These are phyloP conservation scores for Penicillium sp. DNA, from an alignment of 2,329 filamentous ascomycete species.

Conservation along the genomic window DNA sequence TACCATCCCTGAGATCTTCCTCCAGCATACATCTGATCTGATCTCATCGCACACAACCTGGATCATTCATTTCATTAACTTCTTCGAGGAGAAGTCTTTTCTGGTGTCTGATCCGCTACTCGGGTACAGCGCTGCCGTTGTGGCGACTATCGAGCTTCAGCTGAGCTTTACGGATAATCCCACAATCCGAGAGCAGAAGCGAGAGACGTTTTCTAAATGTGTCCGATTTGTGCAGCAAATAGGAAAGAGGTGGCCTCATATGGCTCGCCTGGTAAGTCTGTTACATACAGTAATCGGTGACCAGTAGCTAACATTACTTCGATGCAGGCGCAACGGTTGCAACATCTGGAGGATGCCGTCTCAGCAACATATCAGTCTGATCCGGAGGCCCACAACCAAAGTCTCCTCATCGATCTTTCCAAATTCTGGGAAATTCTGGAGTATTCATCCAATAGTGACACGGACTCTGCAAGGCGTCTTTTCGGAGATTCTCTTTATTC, in stretches of 20 bases:
- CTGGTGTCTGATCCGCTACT: slow-evolving; percentile 49
- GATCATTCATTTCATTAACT: slow-evolving; percentile 54
- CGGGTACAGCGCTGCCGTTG: slow-evolving; percentile 52
- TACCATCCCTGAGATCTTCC: slow-evolving; percentile 54
- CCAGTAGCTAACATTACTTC: background rate
- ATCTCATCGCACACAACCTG: slow-evolving; percentile 53
- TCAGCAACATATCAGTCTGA: slow-evolving; percentile 44
- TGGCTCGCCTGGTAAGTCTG: slow-evolving; percentile 41
- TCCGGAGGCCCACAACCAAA: slow-evolving; percentile 33
- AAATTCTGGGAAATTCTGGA: slow-evolving; percentile 52
- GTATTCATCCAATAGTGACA: slow-evolving; percentile 45
- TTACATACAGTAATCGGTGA: background rate
- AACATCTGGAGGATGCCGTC: slow-evolving; percentile 45
- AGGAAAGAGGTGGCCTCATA: slow-evolving; percentile 47
- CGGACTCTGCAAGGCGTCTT: slow-evolving; percentile 36
- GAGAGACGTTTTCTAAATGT: slow-evolving; percentile 46
- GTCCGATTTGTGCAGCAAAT: slow-evolving; percentile 45
- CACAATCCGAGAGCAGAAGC: slow-evolving; percentile 41
- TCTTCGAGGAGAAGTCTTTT: slow-evolving; percentile 47
- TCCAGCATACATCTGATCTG: slow-evolving; percentile 54
- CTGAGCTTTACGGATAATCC: slow-evolving; percentile 51
- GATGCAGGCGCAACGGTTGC: slow-evolving; percentile 43
- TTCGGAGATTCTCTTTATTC: slow-evolving; percentile 44
- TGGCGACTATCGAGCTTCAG: slow-evolving; percentile 55
- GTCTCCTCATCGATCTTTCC: slow-evolving; percentile 46